Base-by-base conservation (phyloP, 1,284 basidiomycete genomes). In the Boletellus sp. region DNA sequence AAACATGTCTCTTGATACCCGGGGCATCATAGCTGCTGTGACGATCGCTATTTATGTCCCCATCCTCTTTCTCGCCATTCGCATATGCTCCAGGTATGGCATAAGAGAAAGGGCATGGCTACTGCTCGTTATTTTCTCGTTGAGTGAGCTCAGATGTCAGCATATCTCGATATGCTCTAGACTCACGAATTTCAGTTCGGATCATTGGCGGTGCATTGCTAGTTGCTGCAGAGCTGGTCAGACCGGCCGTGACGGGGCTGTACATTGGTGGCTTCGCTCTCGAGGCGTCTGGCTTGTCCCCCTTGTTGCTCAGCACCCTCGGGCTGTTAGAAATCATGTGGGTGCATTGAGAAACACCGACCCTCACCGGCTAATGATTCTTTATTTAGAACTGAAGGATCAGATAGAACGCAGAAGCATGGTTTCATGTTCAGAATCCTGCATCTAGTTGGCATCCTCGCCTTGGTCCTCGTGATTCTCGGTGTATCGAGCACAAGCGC, bases 251-350 rank as follows among this genome's bases (percentile, higher is more conserved):
- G 38, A 59, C 51, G 34, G 71, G 71, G 41, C 53, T 82, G 19
- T 72, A 73, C 46, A 72, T 72, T 33, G 73, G 77, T 21, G 75
- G 76, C 35, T 74, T 73, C 53, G 73, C 77, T 30, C 63, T 84
- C n/a, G 78, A 82, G 54, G 66, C 73, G 16, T 71, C 75, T 27
- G 82, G 77, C 14, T 53, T 84, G 5, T 74, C 74, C 1, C 69
- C 76, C 0, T 63, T 86, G 14, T 58, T 84, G 40, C 56, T 81
- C 27, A 72, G 79, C 3, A 74, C 79, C 0, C 57, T 84, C 22
- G 81, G 82, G 4, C 77, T 85, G 54, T 57, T 84, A 40, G 74
- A 76, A 41, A 76, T 78, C 51, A 73, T 77, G 83, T 84, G 68
- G 53, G 81, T 72, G 19, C 23, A 9, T 17, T 38, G 11, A 11